A percentile compares a stretch with the other conserved stretches of the same genome.
These are phyloP conservation scores for Talaromyces atroroseus DNA, from an alignment of 2,329 filamentous ascomycete genomes.

Conservation along the genomic window DNA sequence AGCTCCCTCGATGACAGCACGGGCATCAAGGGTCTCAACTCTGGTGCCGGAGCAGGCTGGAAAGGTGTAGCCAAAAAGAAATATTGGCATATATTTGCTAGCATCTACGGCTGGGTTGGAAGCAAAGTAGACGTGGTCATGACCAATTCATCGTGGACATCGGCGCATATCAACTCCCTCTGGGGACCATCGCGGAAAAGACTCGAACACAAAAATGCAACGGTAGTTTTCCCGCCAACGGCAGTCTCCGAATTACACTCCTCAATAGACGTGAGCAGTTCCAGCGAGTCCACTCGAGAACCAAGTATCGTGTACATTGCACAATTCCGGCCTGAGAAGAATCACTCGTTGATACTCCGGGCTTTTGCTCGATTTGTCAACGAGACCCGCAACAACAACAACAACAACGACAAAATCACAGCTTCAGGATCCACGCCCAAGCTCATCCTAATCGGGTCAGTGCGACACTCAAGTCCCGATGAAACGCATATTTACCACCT, in stretches of 20 bases:
- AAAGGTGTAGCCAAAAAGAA: constrained; percentile 66
- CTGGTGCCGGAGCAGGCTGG: constrained; percentile 68
- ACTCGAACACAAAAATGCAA: constrained; percentile 43
- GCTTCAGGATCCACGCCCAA: constrained; percentile 46
- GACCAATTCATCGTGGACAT: constrained; percentile 96
- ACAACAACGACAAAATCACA: constrained; percentile 42
- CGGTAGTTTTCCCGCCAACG: constrained; percentile 84
- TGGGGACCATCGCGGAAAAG: constrained; percentile 57
- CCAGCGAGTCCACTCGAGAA: constrained; percentile 64
- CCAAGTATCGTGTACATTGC: constrained; percentile 84
- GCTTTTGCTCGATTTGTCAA: constrained; percentile 75
- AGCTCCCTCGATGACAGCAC: constrained; percentile 65
- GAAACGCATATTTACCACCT: constrained; percentile 71
- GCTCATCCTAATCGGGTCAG: constrained; percentile 82
- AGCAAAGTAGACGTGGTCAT: constrained; percentile 86
- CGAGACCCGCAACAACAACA: constrained; percentile 42
- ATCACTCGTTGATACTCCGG: constrained; percentile 79
- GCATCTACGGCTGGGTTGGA: constrained; percentile 75
- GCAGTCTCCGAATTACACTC: constrained; percentile 78
- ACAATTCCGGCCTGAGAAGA: constrained; percentile 96
- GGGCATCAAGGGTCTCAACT: constrained; percentile 69
- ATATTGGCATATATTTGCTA: constrained; percentile 85
- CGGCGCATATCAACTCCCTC: constrained; percentile 70
- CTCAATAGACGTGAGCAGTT: constrained; percentile 64
- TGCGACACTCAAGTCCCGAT: constrained; percentile 61